These are phyloP conservation scores for Apophysomyces ossiformis DNA, from an alignment of 371 early-diverging fungal genomes.

Conservation along the genomic window DNA sequence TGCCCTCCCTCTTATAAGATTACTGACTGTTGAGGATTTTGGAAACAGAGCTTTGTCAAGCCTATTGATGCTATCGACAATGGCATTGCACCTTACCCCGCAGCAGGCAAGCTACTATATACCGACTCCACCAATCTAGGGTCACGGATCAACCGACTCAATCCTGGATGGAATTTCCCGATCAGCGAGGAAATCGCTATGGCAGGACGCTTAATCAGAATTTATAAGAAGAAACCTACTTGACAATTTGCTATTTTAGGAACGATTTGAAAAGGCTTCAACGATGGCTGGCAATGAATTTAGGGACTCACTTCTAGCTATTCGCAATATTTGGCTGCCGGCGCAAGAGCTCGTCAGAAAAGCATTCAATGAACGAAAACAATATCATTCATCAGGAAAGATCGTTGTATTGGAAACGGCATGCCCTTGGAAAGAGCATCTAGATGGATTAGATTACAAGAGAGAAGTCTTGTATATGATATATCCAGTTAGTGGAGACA, in stretches of 20 bases:
- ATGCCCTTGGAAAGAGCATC: constrained; percentile 16
- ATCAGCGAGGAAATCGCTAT: background rate
- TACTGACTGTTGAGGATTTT: too few relatives aligned
- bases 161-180: constrained; percentile 13
- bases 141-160: constrained; percentile 5
- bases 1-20: too few relatives aligned
- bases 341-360: constrained; percentile 5
- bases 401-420: background rate
- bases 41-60: constrained; percentile 5
- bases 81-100: constrained; percentile 1
- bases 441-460: background rate
- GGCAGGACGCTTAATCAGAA: background rate
- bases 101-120: background rate
- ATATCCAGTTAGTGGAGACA: background rate
- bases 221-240: background rate
- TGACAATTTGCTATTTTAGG: background rate
- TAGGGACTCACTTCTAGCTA: background rate
- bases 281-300: constrained; percentile 11
- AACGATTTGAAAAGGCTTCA: constrained; percentile 18
- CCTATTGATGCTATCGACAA: constrained; percentile 15
- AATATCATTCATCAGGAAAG: constrained; percentile 13
- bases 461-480: constrained; percentile 2
- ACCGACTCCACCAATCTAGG: constrained; percentile 10
- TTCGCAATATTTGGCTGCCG: constrained; percentile 6
- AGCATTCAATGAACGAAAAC: constrained; percentile 4